Base-by-base conservation (phyloP, 768 basidiomycete species). In the Daedaleopsis sinensis region DNA sequence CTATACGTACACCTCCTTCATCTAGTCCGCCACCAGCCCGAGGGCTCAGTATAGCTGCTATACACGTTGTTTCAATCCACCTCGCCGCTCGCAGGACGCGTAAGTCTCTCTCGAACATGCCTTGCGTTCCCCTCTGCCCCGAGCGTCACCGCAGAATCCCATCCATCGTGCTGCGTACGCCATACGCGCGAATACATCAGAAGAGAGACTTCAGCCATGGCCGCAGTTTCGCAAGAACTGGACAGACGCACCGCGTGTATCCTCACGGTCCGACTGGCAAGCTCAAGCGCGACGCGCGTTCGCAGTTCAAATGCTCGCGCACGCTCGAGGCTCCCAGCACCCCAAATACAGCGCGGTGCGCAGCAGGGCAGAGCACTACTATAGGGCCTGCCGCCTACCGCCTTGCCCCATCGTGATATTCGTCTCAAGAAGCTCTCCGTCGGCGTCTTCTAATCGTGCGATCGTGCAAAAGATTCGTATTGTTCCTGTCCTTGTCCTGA, bases 131-230 rank as follows among this genome's bases (percentile, higher is more conserved):
- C 47, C 47, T 49, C 21, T 49, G 47, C 47, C 47, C 47, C 19
- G 47, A n/a, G 46, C 21, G 21, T 49, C 11, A 24, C 23, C 44
- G 47, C 19, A 49, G 7, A 49, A 13, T 10, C 10, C n/a, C 21
- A 15, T 24, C 21, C 23, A 23, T 23, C 47, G 21, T 37, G 27
- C 16, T 59, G 23, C 10, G 47, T 43, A 16, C 35, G 24, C 18
- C n/a, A 4, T 23, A 36, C 35, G 35, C 21, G 58, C 15, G 35
- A 7, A 47, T 35, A n/a, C 38, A 44, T 36, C 50, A 46, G 50
- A 50, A 37, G 43, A 37, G 32, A 53, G 24, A 48, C 55, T 61
- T 51, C 61, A 62, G 52, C 24, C 47, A 42, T 57, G 58, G 56
- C 19, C 47, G 49, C 47, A 37, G 39, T 3, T 18, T 27, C 56